Percentiles rank a stretch among this genome's conserved stretches.
phyloP scores from a whole-genome alignment of 2,329 filamentous ascomycete species.

The Pestalotiopsis sp. region DNA sequence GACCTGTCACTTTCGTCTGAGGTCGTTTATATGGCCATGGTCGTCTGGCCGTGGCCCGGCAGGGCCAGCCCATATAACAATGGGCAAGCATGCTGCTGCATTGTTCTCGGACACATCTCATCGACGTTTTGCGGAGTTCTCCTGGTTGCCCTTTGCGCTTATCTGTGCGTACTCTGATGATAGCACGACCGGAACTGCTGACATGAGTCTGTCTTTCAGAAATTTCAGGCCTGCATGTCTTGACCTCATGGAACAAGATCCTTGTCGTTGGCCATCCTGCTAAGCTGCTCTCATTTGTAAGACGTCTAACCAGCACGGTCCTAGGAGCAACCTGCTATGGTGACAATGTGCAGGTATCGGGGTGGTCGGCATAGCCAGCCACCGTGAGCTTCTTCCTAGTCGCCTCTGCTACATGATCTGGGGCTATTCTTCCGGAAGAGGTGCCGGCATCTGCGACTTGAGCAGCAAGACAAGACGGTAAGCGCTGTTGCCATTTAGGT shows the following conservation, averaged over 20 bases:
- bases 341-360: too few species aligned
- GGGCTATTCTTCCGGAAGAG: background rate
- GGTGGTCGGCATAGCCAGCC: too few species aligned
- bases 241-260: too few species aligned
- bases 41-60: background rate
- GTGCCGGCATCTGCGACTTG: slow-evolving; percentile 44
- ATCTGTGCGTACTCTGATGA: background rate
- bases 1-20: background rate
- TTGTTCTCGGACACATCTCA: background rate
- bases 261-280: background rate
- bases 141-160: background rate
- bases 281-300: background rate
- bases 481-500: slow-evolving; percentile 93
- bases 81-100: background rate
- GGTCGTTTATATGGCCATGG: background rate
- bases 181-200: background rate
- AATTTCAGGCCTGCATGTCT: too few species aligned
- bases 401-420: background rate
- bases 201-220: background rate
- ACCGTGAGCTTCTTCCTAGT: too few species aligned
- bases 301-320: too few species aligned
- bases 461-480: slow-evolving; percentile 85
- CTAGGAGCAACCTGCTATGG: too few species aligned
- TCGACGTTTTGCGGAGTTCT: background rate
- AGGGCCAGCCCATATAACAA: background rate